Conservation (phyloP, 1,139 yeast species). For the Hansenula anomala region DNA sequence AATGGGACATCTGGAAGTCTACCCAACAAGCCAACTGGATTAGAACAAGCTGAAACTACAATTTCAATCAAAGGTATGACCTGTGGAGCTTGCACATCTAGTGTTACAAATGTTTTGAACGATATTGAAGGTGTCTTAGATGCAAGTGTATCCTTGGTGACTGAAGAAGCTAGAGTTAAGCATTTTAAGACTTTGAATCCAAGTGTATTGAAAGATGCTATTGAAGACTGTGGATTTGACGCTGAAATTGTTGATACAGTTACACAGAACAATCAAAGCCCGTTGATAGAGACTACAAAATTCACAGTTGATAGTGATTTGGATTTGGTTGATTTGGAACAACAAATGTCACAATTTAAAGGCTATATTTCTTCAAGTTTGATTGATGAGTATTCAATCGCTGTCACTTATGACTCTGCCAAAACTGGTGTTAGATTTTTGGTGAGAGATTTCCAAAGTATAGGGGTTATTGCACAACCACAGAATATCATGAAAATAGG, state of each 20-base stretch:
- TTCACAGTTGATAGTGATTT: slow-evolving; percentile 9
- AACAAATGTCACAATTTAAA: not conserved
- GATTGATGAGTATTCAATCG: slow-evolving; percentile 27
- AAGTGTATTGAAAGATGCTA: slow-evolving; percentile 32
- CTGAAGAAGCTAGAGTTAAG: slow-evolving; percentile 64
- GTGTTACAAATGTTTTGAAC: slow-evolving; percentile 53
- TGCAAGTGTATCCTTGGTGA: slow-evolving; percentile 63
- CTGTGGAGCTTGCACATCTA: slow-evolving; percentile 74
- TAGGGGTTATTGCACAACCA: slow-evolving; percentile 20
- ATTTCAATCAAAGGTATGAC: slow-evolving; percentile 69
- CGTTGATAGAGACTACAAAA: slow-evolving; percentile 22
- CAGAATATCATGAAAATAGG: no score
- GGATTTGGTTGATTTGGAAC: not conserved
- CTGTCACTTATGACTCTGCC: slow-evolving; percentile 33
- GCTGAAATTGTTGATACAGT: slow-evolving; percentile 30
- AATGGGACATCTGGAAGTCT: slow-evolving; percentile 21
- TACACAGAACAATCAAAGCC: not conserved
- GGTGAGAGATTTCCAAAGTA: slow-evolving; percentile 31
- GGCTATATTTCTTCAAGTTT: slow-evolving; percentile 14
- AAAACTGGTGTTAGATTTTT: slow-evolving; percentile 40
- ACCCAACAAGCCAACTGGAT: not conserved
- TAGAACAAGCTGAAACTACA: slow-evolving; percentile 14
- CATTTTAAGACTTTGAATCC: slow-evolving; percentile 36
- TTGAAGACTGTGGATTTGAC: slow-evolving; percentile 79
- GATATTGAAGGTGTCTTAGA: slow-evolving; percentile 31